phyloP scores from a whole-genome alignment of 2,329 filamentous ascomycete species.

The Lachnellula willkommii region DNA sequence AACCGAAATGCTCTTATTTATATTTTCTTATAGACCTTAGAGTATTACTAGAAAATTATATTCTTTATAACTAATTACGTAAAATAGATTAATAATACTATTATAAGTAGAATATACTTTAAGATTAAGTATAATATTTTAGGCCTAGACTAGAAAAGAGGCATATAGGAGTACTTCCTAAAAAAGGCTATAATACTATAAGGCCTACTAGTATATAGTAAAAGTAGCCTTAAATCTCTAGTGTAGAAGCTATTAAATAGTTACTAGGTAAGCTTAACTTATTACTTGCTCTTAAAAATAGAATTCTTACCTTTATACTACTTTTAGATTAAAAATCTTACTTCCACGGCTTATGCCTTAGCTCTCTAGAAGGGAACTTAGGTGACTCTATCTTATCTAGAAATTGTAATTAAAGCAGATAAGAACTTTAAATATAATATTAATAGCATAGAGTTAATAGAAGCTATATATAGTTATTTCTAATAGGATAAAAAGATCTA shows the following conservation, averaged over 20 bases:
- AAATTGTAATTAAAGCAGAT: conserved; percentile 12
- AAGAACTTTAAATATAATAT: conserved; percentile 15
- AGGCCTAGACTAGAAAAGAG: conserved; percentile 4
- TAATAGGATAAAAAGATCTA: conserved; percentile 6
- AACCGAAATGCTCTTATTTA: conserved; percentile 29
- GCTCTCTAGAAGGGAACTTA: conserved; percentile 7
- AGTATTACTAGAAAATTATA: conserved; percentile 37
- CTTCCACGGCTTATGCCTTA: conserved; percentile 9
- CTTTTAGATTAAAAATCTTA: conserved; percentile 15
- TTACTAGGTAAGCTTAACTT: conserved; percentile 10
- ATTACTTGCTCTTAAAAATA: conserved; percentile 8
- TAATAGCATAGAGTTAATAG: conserved; percentile 4
- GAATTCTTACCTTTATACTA: conserved; percentile 8
- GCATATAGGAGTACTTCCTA: conserved; percentile 7
- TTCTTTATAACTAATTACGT: conserved; percentile 34
- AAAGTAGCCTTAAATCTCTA: conserved; percentile 7
- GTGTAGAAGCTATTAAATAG: conserved; percentile 11
- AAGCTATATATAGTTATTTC: conserved; percentile 15
- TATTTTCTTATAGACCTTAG: conserved; percentile 33
- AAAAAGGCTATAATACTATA: conserved; percentile 7
- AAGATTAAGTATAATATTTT: conserved; percentile 17
- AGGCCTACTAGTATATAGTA: conserved; percentile 8
- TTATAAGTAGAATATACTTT: conserved; percentile 15
- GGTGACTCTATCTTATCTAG: conserved; percentile 12
- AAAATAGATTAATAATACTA: conserved; percentile 12